phyloP scores from a whole-genome alignment of 2,329 filamentous ascomycete species.

The Diaporthe sp. region DNA sequence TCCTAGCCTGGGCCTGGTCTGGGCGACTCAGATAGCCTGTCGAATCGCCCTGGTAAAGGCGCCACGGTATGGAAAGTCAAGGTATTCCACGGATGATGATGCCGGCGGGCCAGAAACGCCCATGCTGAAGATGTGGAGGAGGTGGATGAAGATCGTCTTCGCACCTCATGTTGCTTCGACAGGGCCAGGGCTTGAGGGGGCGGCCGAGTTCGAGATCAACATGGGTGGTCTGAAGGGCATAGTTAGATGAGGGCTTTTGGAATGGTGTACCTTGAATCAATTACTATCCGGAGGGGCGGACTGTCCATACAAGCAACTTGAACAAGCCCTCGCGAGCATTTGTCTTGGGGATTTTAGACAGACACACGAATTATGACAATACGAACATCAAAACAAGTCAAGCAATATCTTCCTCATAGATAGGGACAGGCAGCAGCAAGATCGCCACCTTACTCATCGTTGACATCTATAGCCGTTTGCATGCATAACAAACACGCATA shows the following conservation, averaged over 20 bases:
- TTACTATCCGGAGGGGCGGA: not conserved
- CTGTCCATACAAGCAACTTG: not conserved
- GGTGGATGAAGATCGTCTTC: conserved; percentile 92
- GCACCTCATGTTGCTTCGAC: conserved; percentile 78
- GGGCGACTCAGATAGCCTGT: conserved; percentile 89
- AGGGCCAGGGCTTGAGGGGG: conserved; percentile 62
- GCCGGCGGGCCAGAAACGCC: conserved; percentile 50
- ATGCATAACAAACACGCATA: not conserved
- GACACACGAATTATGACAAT: not conserved
- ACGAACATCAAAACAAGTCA: not conserved
- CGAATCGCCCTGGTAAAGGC: conserved; percentile 86
- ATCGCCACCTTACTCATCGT: not conserved
- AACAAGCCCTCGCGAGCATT: not conserved
- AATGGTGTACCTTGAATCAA: not conserved
- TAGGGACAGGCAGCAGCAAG: not conserved
- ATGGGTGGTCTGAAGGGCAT: conserved; percentile 70
- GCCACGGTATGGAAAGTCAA: conserved; percentile 63
- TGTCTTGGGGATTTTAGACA: not conserved
- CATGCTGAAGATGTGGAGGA: conserved; percentile 72
- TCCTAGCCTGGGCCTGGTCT: conserved; percentile 88
- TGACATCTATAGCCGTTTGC: not conserved
- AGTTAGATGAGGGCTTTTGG: not conserved
- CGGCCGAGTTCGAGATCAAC: conserved; percentile 82
- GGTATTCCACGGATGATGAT: conserved; percentile 54
- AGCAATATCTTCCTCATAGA: not conserved